Base-by-base conservation (phyloP, 1,284 basidiomycete genomes). In the Calocybe gambosa region DNA sequence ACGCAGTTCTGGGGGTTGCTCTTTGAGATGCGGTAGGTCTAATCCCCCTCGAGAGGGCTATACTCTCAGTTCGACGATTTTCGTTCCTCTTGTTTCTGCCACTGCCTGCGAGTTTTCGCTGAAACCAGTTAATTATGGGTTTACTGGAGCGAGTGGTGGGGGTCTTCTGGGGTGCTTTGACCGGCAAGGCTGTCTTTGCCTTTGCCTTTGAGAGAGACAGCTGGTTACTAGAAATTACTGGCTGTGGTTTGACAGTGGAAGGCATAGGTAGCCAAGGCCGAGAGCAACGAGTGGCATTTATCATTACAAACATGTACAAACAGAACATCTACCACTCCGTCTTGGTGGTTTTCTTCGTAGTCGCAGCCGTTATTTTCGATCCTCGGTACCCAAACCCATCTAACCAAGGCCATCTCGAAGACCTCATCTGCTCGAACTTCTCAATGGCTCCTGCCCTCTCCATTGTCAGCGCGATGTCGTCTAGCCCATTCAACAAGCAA, bases 381-480 rank as follows among this genome's bases (percentile, higher is more conserved):
- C 83, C 85, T 63, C 85, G 78, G 69, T 92, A 93, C 33, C 90
- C 91, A 52, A 93, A 88, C 42, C 93, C 93, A 62, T 97, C 89
- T 63, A 96, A 69, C 93, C 93, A 97, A 8, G 93, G 89, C 90
- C 92, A 95, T 47, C 73, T 63, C 58, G 78, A 69, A 26, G 82
- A 85, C 54, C 93, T 67, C 57, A 77, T 77, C 58, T 75, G 62
- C 75, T 97, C 93, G 59, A 95, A 97, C 44, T 66, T 58, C 53
- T 75, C 71, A 54, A 97, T 94, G 16, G 73, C 63, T 10, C 70
- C 67, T 38, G 73, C 79, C 62, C 84, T 84, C 64, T 89, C 82
- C 71, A 97, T 73, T 29, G 93, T 97, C 63, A 97, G 70, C 39
- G 86, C 91, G 56, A 96, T 93, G 62, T 96, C 93, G 64, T 97